These are phyloP conservation scores for Lepidium sativum DNA, from an alignment of 345 rosid genomes.

Conservation along the genomic window DNA sequence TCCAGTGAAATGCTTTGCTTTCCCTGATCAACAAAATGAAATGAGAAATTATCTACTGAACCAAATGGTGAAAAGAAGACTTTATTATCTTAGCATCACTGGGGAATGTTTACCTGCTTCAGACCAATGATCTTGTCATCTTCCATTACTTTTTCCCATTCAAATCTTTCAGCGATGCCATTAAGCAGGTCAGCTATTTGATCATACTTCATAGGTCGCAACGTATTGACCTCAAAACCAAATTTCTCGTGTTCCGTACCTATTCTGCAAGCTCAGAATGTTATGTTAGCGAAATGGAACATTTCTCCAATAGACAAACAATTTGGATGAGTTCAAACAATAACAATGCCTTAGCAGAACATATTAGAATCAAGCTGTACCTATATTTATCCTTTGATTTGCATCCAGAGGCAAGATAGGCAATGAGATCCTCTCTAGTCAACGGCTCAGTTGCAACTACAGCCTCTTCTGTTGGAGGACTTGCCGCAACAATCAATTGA, in stretches of 20 bases:
- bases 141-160: slow-evolving; percentile 97
- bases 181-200: slow-evolving; percentile 88
- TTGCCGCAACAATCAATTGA: slow-evolving; percentile 60
- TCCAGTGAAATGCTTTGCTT: slow-evolving; percentile 97
- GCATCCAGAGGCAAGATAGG: slow-evolving; percentile 93
- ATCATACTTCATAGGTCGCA: slow-evolving; percentile 85
- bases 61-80: not conserved
- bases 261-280: slow-evolving; percentile 49
- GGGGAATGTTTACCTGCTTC: slow-evolving; percentile 54
- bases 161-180: slow-evolving; percentile 97
- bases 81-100: not conserved
- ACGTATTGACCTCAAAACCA: slow-evolving; percentile 75
- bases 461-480: slow-evolving; percentile 90
- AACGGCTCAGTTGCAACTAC: slow-evolving; percentile 63
- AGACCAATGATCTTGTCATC: slow-evolving; percentile 81
- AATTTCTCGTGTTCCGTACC: slow-evolving; percentile 99
- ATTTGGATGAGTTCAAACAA: not conserved
- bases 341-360: not conserved
- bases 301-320: not conserved
- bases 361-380: slow-evolving; percentile 25
- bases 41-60: not conserved
- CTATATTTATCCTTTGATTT: slow-evolving; percentile 94
- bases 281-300: slow-evolving; percentile 11
- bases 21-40: slow-evolving; percentile 49
- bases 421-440: slow-evolving; percentile 82